Evolutionary conservation across 768 basidiomycete genomes (phyloP).

Genomic region (Mycena venus): DNA sequence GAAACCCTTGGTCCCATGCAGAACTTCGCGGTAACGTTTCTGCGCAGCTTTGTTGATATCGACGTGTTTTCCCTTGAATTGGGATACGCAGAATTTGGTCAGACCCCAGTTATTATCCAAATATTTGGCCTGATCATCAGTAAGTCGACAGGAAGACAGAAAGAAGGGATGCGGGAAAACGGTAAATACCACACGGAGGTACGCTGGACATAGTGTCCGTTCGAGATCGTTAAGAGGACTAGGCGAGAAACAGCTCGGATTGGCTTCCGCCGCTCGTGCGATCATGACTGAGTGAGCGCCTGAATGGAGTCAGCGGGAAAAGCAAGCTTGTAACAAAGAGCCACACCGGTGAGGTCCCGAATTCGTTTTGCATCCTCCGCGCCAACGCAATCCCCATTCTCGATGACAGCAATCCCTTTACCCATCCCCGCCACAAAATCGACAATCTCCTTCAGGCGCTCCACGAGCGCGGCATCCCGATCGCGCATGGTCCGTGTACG

Average conservation of each 20-base stretch:
- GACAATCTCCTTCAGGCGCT: constrained; percentile 87
- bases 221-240: constrained; percentile 79
- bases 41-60: constrained; percentile 71
- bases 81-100: constrained; percentile 89
- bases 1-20: constrained; percentile 75
- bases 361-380: constrained; percentile 86
- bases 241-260: constrained; percentile 88
- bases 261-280: constrained; percentile 93
- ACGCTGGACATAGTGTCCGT: constrained; percentile 75
- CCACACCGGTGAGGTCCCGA: constrained; percentile 78
- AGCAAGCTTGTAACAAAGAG: background rate
- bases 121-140: constrained; percentile 70
- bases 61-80: constrained; percentile 80
- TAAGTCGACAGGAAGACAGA: background rate
- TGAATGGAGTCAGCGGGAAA: constrained; percentile 38
- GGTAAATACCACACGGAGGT: constrained; percentile 75
- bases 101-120: constrained; percentile 84
- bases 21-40: constrained; percentile 63
- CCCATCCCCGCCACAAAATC: constrained; percentile 83
- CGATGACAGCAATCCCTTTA: constrained; percentile 87
- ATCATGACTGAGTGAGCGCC: constrained; percentile 96
- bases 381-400: constrained; percentile 92
- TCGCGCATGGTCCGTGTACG: constrained; percentile 93
- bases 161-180: background rate
- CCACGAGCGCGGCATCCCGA: constrained; percentile 81